These are phyloP conservation scores for Penicillium capsulatum DNA, from an alignment of 2,329 filamentous ascomycete species.

Conservation along the genomic window DNA sequence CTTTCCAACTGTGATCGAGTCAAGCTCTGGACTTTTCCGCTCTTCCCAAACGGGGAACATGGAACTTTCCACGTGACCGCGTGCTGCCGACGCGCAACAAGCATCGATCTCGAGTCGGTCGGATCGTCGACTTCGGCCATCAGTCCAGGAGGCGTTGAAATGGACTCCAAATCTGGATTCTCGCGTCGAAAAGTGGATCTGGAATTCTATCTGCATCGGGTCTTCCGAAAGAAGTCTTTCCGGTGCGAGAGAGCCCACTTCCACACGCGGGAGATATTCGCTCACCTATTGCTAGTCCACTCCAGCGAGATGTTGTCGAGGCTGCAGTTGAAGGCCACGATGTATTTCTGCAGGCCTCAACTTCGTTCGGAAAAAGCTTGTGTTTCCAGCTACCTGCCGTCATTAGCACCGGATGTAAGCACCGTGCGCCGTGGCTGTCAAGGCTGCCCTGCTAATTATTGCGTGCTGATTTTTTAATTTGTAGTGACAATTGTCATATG, in stretches of 20 bases:
- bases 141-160: too few species aligned
- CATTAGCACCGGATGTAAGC: constrained; percentile 76
- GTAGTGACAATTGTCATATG: constrained; percentile 85
- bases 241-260: constrained; percentile 53
- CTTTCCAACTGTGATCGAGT: too few species aligned
- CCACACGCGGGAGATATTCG: background rate
- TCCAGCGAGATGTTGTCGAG: constrained; percentile 82
- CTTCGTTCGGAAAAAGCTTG: constrained; percentile 79
- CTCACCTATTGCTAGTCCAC: constrained; percentile 53
- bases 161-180: constrained; percentile 25
- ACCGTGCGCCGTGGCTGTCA: constrained; percentile 1
- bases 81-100: constrained; percentile 10
- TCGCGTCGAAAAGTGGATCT: constrained; percentile 52
- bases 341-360: constrained; percentile 81
- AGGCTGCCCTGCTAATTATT: background rate
- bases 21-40: background rate
- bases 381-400: constrained; percentile 91
- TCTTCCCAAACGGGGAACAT: constrained; percentile 5
- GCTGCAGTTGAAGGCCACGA: constrained; percentile 78
- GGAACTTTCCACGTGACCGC: constrained; percentile 24
- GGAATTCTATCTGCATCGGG: constrained; percentile 67
- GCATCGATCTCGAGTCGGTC: background rate
- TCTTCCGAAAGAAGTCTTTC: constrained; percentile 71
- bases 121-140: background rate
- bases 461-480: constrained; percentile 13